Evolutionary conservation across 768 basidiomycete genomes (phyloP).

Genomic region (Strobilomyces dryophilus): DNA sequence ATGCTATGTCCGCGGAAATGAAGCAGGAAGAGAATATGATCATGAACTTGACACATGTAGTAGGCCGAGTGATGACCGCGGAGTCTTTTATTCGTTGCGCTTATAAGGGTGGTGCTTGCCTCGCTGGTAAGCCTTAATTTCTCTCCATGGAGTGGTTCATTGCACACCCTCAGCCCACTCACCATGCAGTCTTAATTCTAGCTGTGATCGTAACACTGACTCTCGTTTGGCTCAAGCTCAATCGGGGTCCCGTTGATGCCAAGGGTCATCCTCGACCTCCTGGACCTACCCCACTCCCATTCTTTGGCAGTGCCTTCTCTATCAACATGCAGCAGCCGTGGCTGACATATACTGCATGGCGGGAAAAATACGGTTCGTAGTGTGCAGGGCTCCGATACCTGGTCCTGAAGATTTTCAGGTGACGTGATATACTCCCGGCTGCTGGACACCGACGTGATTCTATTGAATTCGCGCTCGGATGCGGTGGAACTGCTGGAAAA

Average conservation of each 20-base stretch:
- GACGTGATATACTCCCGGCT: constrained; percentile 6
- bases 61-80: no score
- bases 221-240: background rate
- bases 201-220: background rate
- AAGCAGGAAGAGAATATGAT: no score
- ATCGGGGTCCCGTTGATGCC: background rate
- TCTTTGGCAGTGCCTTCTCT: background rate
- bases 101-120: no score
- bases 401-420: background rate
- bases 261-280: background rate
- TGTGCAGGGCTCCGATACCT: background rate
- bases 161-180: background rate
- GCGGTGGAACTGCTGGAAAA: background rate
- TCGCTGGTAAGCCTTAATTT: no score
- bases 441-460: background rate
- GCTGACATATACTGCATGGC: background rate
- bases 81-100: no score
- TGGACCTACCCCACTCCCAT: background rate
- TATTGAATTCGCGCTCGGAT: background rate
- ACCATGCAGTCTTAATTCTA: background rate
- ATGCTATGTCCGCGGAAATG: no score
- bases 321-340: background rate
- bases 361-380: background rate
- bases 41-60: no score
- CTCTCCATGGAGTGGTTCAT: background rate